Conservation (phyloP, 1,139 yeast species). For the Pichia inconspicua region DNA sequence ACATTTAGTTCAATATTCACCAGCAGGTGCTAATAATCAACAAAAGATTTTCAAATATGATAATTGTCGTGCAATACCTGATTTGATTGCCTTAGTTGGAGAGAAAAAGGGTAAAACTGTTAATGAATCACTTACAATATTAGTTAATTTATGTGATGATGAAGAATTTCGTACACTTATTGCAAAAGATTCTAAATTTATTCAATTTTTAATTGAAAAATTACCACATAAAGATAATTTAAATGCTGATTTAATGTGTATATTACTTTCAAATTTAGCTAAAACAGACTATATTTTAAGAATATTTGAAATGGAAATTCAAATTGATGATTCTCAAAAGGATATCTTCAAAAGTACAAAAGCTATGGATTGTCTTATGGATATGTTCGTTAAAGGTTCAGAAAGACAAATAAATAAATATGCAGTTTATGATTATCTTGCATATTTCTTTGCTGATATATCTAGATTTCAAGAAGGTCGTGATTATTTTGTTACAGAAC, state of each 20-base stretch:
- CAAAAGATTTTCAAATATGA: constrained; percentile 62
- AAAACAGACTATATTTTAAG: constrained; percentile 57
- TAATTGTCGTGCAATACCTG: constrained; percentile 64
- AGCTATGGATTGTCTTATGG: constrained; percentile 79
- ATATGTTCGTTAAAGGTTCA: constrained; percentile 81
- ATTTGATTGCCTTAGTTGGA: constrained; percentile 53
- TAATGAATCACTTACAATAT: constrained; percentile 65
- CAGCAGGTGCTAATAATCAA: constrained; percentile 35
- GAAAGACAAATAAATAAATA: constrained; percentile 62
- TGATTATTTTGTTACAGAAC: constrained; percentile 63
- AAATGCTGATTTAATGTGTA: constrained; percentile 78
- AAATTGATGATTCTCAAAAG: constrained; percentile 28
- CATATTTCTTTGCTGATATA: constrained; percentile 85
- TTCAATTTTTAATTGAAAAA: constrained; percentile 46
- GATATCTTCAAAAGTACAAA: constrained; percentile 46
- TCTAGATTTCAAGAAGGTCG: constrained; percentile 72
- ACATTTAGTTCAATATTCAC: constrained; percentile 74
- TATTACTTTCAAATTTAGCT: constrained; percentile 76
- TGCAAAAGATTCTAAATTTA: constrained; percentile 54
- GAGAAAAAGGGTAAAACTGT: constrained; percentile 36
- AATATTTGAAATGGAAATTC: constrained; percentile 43
- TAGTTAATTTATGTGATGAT: constrained; percentile 79
- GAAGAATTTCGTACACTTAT: constrained; percentile 52
- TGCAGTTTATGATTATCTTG: constrained; percentile 74
- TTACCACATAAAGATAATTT: constrained; percentile 51